Base-by-base conservation (phyloP, 2,329 filamentous ascomycete genomes). In the Xylariaceae sp. region DNA sequence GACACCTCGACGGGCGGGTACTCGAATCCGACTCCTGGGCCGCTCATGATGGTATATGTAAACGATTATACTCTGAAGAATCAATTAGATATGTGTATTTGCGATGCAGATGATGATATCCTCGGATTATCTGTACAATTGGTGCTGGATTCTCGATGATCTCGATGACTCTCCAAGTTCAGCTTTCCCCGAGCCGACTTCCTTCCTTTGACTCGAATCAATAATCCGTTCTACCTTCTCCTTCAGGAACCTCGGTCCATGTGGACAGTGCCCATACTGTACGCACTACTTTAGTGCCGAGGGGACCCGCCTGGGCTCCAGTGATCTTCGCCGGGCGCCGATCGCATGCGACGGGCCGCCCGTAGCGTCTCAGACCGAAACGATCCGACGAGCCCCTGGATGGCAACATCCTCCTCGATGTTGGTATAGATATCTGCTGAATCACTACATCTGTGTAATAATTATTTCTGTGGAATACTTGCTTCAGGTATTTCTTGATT, bases 1-100 rank as follows among this genome's bases (percentile, higher is more conserved):
- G 87, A 83, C 9, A 96, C 90, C 71, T 88, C 83, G 70, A 84
- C 78, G 52, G 83, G 75, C 59, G 90, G 90, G 74, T 89, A 96
- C 75, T 94, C 84, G 76, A 92, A 92, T 69, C 91, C 90, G 72
- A 79, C 83, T 66, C 84, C 84, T 60, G 81, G 81, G 53, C 75
- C 76, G 68, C 78, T 74, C 76, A 78, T 78, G 51, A 15, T 61
- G 51, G 51, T 11, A 44, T 45, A 13, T 51, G 39, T 51, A 50
- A 10, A 15, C 37, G 17, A 30, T 30, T 30, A 42, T 10, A 13
- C 6, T 4, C 37, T 8, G 7, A 42, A 5, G 7, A 42, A 5
- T 30, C 4, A 4, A 30, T 30, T 30, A 5, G 23, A 30, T 30
- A 30, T 30, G 3, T 30, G 23, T 30, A 18, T 18, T 18, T 18